Base-by-base conservation (phyloP, 495 filamentous ascomycete species). In the Aspergillus homomorphus region DNA sequence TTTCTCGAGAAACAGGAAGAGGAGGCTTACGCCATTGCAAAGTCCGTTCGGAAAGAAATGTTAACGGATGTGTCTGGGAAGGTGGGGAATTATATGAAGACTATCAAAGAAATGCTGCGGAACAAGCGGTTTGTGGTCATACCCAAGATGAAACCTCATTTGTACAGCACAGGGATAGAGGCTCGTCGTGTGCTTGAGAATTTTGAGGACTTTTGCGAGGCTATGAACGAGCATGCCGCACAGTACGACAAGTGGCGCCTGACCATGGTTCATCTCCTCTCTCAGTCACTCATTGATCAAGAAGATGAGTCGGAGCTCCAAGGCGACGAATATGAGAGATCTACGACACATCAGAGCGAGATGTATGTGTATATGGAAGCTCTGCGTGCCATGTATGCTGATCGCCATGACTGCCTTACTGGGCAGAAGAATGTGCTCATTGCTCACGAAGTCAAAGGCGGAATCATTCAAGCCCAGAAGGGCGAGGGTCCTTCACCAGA, bases 311-410 rank as follows among this genome's bases (percentile, higher is more conserved):
- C 67, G 33, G 89, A 94, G 73, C 80, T 86, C 1, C 89, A 91
- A 42, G 93, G 94, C 33, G 84, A 96, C 21, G 93, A 97, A 68
- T 95, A 94, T 60, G 89, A 91, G 59, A 82, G 87, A 16, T 94
- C 92, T 2, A 93, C 89, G 0, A 90, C 89, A 68, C 79, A 87
- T 44, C 92, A 97, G 69, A 91, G 95, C 57, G 79, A 89, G 60
- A 85, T 96, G 38, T 89, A 91, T 73, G 89, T 88, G 18, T 96
- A 92, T 67, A 86, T 92, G 59, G 82, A 91, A 58, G 87, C 84
- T 16, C 74, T 96, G 28, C 78, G 90, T 53, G 84, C 87, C 0
- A 77, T 88, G 55, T 81, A 93, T 51, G 86, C 89, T 14, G 91
- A 97, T 70, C 85, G 91, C 20, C 82, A 90, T 55, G 84, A 88